Evolutionary conservation across 106 monocot species (phyloP).

Genomic region (Agapanthus africanus): DNA sequence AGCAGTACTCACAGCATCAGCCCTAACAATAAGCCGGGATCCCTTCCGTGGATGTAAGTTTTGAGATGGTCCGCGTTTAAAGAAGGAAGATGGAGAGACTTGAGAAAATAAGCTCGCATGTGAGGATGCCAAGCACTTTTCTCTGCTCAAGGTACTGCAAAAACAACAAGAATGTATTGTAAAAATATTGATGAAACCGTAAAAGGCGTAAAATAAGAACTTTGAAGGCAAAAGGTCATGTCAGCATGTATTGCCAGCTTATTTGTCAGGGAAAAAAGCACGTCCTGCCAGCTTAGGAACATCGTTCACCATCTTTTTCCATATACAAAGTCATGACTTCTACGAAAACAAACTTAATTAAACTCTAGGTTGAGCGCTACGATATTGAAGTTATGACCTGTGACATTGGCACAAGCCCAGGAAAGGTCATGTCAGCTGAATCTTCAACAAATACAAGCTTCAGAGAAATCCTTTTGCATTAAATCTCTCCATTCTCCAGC

Average conservation of each 20-base stretch:
- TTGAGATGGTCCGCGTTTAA: slow-evolving; percentile 25
- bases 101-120: slow-evolving; percentile 21
- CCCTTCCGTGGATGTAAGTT: slow-evolving; percentile 24
- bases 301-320: background rate
- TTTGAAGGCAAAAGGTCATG: background rate
- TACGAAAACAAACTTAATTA: too few relatives aligned
- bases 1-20: slow-evolving; percentile 54
- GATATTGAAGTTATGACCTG: too few relatives aligned
- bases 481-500: too few relatives aligned
- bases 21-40: slow-evolving; percentile 65
- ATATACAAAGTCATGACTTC: too few relatives aligned
- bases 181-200: background rate
- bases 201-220: background rate
- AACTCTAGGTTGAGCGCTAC: too few relatives aligned
- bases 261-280: background rate
- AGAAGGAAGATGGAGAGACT: slow-evolving; percentile 23
- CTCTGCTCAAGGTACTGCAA: slow-evolving; percentile 11
- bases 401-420: too few relatives aligned
- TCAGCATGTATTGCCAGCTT: background rate
- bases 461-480: background rate
- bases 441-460: background rate
- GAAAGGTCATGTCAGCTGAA: too few relatives aligned
- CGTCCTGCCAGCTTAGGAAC: background rate
- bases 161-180: background rate
- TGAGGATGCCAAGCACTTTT: slow-evolving; percentile 32